Evolutionary conservation across 176 grass and related monocot species (phyloP).

Genomic region (Avena atlantica): DNA sequence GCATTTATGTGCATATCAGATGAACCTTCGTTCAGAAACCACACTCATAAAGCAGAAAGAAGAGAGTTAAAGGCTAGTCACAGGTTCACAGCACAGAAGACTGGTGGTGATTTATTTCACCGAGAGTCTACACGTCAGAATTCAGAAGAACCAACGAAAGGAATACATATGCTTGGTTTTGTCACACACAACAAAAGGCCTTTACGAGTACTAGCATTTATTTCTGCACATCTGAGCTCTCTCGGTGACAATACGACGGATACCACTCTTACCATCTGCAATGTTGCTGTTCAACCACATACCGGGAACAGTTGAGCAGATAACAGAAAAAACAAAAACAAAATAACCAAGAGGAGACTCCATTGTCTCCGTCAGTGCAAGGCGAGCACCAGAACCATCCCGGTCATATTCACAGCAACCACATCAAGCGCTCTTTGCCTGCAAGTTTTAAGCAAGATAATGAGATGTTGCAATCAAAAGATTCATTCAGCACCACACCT

Average conservation of each 20-base stretch:
- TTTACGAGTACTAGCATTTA: conserved; percentile 46
- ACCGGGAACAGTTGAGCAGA: conserved; percentile 46
- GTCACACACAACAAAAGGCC: conserved; percentile 36
- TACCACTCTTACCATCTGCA: conserved; percentile 38
- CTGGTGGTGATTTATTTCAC: background rate
- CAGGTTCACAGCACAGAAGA: background rate
- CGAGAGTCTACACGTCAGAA: background rate
- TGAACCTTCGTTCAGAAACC: background rate
- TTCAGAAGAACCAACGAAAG: background rate
- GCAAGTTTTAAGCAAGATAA: conserved; percentile 35
- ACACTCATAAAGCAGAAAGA: background rate
- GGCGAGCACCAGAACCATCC: conserved; percentile 21
- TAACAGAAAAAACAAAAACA: conserved; percentile 44
- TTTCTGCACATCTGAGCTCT: conserved; percentile 45
- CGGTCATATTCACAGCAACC: conserved; percentile 45
- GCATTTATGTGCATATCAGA: background rate
- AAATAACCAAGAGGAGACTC: conserved; percentile 43
- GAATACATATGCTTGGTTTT: background rate
- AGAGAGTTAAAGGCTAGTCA: background rate
- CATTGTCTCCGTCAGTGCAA: conserved; percentile 31
- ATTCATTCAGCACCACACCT: background rate
- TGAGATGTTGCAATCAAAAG: background rate
- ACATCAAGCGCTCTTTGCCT: conserved; percentile 54
- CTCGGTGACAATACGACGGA: conserved; percentile 32
- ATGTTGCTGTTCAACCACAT: conserved; percentile 41